Evolutionary conservation across 2,329 filamentous ascomycete species (phyloP), one percentile per base, ranked within the genome.

Genomic region (Arachnopeziza araneosa): DNA sequence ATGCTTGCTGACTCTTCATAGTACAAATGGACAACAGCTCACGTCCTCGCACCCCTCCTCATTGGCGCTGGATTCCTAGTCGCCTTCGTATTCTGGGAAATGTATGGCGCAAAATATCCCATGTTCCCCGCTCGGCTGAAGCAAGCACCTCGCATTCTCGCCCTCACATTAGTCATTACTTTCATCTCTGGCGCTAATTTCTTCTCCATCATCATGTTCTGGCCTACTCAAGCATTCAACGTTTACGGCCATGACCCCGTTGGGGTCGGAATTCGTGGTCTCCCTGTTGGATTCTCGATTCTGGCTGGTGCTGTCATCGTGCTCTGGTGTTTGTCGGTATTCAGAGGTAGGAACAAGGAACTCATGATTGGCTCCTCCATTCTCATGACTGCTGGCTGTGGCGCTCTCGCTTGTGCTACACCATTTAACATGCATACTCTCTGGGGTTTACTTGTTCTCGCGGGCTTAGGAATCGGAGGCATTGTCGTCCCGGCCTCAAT

Each of bases 401-500:
- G 83, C 44, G 77, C 80, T 2, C 73, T 87, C 60, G 75, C 82
- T 1, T 72, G 79, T 23, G 80, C 79, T 0, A 73, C 72, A 1
- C 70, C 75, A 3, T 76, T 84, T 70, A 87, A 86, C 66, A 75
- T 85, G 56, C 65, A 76, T 60, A 73, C 76, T 21, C 73, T 86
- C 19, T 87, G 82, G 75, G 80, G 77, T 17, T 73, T 88, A 24
- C 75, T 89, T n/a, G 74, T 83, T 17, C 69, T 89, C 4, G 84
- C 85, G 1, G 82, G 83, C 4, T 71, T 89, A 1, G 87, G 87
- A 7, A 83, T 89, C 4, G 87, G 86, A 7, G 86, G 84, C 1
- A 86, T 89, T 55, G 82, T 89, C 19, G 83, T 90, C 5, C 87
- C 86, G 87, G 44, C 83, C 0, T 85, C 83, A 1, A 86, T 89